These are phyloP conservation scores for Mallotus nudiflorus DNA, from an alignment of 345 rosid species.

Conservation along the genomic window DNA sequence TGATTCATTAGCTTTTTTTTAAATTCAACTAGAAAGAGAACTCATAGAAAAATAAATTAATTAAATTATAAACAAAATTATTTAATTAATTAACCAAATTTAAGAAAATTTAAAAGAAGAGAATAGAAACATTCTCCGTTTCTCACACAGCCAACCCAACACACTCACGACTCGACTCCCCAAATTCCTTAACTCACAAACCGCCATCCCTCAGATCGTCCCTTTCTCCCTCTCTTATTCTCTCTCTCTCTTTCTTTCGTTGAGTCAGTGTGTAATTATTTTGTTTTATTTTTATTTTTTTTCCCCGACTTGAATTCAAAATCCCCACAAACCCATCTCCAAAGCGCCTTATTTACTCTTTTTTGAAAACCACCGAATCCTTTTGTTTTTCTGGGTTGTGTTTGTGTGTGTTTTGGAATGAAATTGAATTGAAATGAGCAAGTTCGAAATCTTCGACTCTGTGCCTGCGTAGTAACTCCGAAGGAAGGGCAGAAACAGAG, in stretches of 20 bases:
- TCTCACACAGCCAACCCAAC: too few species aligned
- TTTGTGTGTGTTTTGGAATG: background rate
- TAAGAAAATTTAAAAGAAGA: background rate
- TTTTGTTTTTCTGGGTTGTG: too few species aligned
- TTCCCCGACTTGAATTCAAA: constrained; percentile 10
- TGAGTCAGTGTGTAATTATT: background rate
- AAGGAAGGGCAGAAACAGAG: background rate
- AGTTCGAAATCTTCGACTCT: constrained; percentile 39
- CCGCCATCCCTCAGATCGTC: constrained; percentile 17
- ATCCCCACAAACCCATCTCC: constrained; percentile 11
- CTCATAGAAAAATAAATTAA: too few species aligned
- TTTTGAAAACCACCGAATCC: background rate
- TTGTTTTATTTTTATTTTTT: too few species aligned
- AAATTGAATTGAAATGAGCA: constrained; percentile 18
- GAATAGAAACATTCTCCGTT: background rate
- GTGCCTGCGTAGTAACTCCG: constrained; percentile 37
- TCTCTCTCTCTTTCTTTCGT: background rate
- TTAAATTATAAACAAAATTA: too few species aligned
- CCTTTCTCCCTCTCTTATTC: background rate
- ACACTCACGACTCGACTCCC: background rate
- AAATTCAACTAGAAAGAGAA: too few species aligned
- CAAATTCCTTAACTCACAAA: constrained; percentile 15
- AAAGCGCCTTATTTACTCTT: constrained; percentile 1
- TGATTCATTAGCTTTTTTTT: too few species aligned
- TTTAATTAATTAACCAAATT: too few species aligned